Conservation (phyloP, 345 rosid species). For the Dipteronia sinensis region DNA sequence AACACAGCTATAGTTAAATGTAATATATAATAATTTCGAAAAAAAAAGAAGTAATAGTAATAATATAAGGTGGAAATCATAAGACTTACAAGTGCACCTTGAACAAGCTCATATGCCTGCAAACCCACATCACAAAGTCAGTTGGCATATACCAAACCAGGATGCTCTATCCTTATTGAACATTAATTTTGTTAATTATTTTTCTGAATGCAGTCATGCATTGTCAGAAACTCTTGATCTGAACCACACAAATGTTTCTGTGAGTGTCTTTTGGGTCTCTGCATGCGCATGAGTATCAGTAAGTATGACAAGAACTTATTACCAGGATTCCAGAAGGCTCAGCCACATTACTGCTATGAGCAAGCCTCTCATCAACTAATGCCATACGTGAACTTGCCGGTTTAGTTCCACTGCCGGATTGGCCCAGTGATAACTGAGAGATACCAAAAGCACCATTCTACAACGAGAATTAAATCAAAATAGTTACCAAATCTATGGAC, state of each 20-base stretch:
- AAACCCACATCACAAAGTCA: slow-evolving; percentile 27
- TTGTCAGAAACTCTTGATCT: neutral
- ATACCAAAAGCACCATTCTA: slow-evolving; percentile 43
- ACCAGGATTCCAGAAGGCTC: slow-evolving; percentile 67
- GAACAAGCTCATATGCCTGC: slow-evolving; percentile 93
- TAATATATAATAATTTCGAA: neutral
- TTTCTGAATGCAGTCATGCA: neutral
- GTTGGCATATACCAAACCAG: neutral
- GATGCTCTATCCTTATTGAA: neutral
- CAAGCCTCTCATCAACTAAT: slow-evolving; percentile 69
- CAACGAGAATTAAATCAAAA: neutral
- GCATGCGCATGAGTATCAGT: neutral
- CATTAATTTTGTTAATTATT: neutral
- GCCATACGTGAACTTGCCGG: slow-evolving; percentile 47
- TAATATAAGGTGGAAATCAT: neutral
- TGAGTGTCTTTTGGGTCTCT: neutral
- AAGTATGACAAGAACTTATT: slow-evolving; percentile 6
- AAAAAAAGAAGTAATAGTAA: too few species aligned
- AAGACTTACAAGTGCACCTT: slow-evolving; percentile 79
- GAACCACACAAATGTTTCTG: neutral
- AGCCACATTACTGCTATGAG: slow-evolving; percentile 39
- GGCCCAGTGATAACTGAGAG: slow-evolving; percentile 33
- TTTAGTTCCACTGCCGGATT: slow-evolving; percentile 26
- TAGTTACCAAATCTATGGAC: neutral
- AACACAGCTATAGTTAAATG: neutral